These are phyloP conservation scores for Microthlaspi erraticum DNA, from an alignment of 345 rosid genomes.

Conservation along the genomic window DNA sequence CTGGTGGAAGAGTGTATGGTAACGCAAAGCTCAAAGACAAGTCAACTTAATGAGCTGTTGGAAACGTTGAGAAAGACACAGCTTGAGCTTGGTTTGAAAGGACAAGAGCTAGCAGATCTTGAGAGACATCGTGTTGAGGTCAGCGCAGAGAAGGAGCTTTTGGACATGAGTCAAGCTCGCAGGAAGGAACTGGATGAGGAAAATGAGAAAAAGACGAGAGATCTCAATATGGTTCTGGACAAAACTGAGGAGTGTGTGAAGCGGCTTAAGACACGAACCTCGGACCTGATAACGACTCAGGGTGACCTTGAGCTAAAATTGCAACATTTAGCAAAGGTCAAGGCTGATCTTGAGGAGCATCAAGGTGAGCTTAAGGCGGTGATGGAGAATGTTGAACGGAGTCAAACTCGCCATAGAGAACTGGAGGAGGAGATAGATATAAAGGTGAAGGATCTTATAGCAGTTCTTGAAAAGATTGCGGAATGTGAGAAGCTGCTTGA, in stretches of 20 bases:
- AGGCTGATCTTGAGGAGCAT: conserved; percentile 12
- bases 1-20: conserved; percentile 24
- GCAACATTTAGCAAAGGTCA: conserved; percentile 1
- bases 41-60: conserved; percentile 16
- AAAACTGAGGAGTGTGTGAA: not conserved
- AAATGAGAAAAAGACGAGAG: not conserved
- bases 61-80: conserved; percentile 18
- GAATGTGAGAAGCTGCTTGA: conserved; percentile 23
- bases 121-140: conserved; percentile 21
- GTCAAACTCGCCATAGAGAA: not conserved
- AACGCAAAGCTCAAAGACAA: not conserved
- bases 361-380: conserved; percentile 14
- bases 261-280: too few species aligned
- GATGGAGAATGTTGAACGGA: conserved; percentile 5
- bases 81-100: conserved; percentile 9
- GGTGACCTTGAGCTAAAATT: conserved; percentile 14
- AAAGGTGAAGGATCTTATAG: not conserved
- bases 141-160: conserved; percentile 9
- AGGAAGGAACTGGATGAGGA: conserved; percentile 15
- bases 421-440: conserved; percentile 27
- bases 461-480: not conserved
- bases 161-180: not conserved
- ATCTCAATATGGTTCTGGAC: not conserved
- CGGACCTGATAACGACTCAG: not conserved
- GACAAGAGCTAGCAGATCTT: conserved; percentile 5